Conservation (phyloP, 306 rosid genomes). For the Dryas drummondii region DNA sequence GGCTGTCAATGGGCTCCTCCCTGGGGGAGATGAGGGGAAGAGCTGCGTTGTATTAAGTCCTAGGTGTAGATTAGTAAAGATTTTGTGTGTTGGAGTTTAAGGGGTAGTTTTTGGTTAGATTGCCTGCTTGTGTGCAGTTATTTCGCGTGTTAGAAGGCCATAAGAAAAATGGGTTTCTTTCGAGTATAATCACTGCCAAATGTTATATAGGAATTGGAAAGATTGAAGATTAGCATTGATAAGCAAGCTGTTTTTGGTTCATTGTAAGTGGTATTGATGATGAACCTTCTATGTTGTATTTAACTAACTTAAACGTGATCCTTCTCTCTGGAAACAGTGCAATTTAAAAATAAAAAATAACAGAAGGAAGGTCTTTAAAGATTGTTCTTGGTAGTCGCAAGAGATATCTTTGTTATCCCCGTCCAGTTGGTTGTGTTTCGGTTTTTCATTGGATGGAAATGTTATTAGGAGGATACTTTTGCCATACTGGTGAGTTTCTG, state of each 20-base stretch:
- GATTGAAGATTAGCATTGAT: neutral
- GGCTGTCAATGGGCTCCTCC: neutral
- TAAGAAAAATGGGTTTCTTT: neutral
- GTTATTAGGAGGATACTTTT: neutral
- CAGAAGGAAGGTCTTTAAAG: too few relatives aligned
- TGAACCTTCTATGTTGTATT: neutral
- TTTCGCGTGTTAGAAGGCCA: too few relatives aligned
- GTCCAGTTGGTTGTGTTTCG: neutral
- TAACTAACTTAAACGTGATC: neutral
- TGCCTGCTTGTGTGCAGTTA: neutral
- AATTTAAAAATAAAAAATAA: too few relatives aligned
- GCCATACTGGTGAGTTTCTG: neutral
- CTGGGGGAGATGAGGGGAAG: neutral
- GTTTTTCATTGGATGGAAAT: neutral
- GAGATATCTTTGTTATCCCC: neutral
- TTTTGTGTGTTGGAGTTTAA: conserved; percentile 15
- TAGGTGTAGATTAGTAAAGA: conserved; percentile 19
- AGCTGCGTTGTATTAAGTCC: conserved; percentile 10
- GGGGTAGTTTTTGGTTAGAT: conserved; percentile 5
- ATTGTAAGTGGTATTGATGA: neutral
- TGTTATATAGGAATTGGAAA: neutral
- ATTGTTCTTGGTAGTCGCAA: too few relatives aligned
- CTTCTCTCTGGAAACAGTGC: too few relatives aligned
- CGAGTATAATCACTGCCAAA: neutral
- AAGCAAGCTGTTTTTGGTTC: neutral